Percentiles rank a stretch among this genome's conserved stretches.
These are phyloP conservation scores for Cucurbita pepo DNA, from an alignment of 306 rosid species.

Conservation along the genomic window DNA sequence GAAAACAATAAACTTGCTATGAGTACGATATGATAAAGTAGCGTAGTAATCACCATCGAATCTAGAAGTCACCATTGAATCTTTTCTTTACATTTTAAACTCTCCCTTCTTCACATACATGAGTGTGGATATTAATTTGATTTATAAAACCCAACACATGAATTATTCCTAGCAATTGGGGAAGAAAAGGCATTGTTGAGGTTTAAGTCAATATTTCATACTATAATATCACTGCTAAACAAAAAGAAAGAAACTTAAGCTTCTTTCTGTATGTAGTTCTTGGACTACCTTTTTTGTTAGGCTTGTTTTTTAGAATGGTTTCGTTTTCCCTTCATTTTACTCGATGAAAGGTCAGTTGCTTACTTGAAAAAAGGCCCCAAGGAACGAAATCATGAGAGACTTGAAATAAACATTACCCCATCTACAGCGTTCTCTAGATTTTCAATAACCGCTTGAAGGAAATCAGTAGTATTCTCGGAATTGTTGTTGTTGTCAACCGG, in stretches of 20 bases:
- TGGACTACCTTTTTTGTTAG: neutral
- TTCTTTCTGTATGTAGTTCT: neutral
- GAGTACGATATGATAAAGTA: neutral
- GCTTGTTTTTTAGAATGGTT: neutral
- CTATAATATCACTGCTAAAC: neutral
- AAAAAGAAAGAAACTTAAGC: neutral
- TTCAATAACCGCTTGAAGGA: slow-evolving; percentile 51
- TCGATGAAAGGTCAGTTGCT: neutral
- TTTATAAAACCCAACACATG: neutral
- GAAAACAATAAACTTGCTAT: neutral
- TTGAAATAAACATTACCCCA: slow-evolving; percentile 25
- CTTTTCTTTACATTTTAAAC: neutral
- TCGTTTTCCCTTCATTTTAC: no score
- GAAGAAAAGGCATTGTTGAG: neutral
- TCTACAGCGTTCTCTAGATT: slow-evolving; percentile 54
- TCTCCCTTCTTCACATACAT: neutral
- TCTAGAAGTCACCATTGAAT: neutral
- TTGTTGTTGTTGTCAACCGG: slow-evolving; percentile 14
- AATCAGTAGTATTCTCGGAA: slow-evolving; percentile 23
- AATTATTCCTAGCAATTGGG: neutral
- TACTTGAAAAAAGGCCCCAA: neutral
- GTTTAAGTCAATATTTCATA: neutral
- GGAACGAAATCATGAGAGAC: neutral
- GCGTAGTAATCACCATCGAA: neutral
- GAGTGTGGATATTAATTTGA: neutral